Percentiles rank a stretch among this genome's conserved stretches.
Evolutionary conservation across 2,329 filamentous ascomycete genomes (phyloP).

Genomic region (Fusarium albosuccineum): DNA sequence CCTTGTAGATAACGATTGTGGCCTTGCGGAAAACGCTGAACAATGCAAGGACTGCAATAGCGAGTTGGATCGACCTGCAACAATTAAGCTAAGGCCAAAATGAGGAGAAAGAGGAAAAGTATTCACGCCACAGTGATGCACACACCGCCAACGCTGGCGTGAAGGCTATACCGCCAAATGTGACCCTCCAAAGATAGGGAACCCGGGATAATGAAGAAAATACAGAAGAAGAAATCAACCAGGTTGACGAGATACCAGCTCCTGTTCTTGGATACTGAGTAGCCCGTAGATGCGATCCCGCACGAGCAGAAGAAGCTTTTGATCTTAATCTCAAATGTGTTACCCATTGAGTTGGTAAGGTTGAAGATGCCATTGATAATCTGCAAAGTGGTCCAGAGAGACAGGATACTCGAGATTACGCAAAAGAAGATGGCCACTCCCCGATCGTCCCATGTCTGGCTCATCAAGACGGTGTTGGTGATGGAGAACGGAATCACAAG

Average conservation of each 20-base stretch:
- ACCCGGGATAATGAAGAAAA: conserved; percentile 36
- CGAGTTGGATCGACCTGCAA: conserved; percentile 29
- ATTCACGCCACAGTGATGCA: conserved; percentile 40
- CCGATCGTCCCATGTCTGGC: not conserved
- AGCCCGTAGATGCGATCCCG: conserved; percentile 8
- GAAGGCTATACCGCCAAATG: conserved; percentile 5
- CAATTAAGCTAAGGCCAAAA: not conserved
- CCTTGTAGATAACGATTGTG: conserved; percentile 35
- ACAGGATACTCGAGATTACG: conserved; percentile 23
- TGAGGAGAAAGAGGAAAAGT: not conserved
- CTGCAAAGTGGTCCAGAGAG: conserved; percentile 30
- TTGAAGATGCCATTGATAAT: conserved; percentile 21
- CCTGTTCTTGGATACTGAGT: not conserved
- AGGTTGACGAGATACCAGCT: conserved; percentile 26
- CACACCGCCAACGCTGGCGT: conserved; percentile 15
- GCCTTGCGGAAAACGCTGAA: conserved; percentile 37
- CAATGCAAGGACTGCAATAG: conserved; percentile 27
- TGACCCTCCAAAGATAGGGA: conserved; percentile 20
- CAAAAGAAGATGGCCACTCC: conserved; percentile 31
- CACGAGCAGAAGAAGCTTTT: conserved; percentile 39
- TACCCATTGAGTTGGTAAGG: conserved; percentile 4
- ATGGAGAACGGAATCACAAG: conserved; percentile 31
- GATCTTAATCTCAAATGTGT: conserved; percentile 42
- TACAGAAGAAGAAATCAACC: conserved; percentile 35
- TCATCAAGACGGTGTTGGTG: conserved; percentile 30